Percentiles rank a stretch among this genome's conserved stretches.
phyloP scores from a whole-genome alignment of 2,329 filamentous ascomycete genomes.

The Monosporascus sp. region DNA sequence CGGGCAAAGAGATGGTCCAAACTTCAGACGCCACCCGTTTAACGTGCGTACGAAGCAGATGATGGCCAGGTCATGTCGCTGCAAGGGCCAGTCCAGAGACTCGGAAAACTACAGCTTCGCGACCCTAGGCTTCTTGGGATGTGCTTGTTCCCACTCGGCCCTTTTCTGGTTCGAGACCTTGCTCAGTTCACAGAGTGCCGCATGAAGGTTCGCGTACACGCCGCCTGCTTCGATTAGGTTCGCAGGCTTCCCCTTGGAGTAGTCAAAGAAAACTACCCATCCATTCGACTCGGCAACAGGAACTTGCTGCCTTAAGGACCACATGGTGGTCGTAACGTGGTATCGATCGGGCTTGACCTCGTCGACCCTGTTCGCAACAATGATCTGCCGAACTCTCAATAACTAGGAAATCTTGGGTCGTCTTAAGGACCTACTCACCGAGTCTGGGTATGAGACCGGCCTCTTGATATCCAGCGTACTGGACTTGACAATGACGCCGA shows the following conservation, averaged over 20 bases:
- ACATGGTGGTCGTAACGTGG: conserved; percentile 9
- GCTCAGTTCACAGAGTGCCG: conserved; percentile 1
- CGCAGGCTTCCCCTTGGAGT: conserved; percentile 7
- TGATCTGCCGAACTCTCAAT: conserved; percentile 6
- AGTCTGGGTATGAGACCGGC: conserved; percentile 9
- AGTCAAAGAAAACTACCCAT: conserved; percentile 12
- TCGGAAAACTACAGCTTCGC: conserved; percentile 1
- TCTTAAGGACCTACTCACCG: conserved; percentile 1
- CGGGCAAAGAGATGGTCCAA: too few relatives aligned
- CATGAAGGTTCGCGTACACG: conserved; percentile 8
- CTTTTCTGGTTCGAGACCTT: conserved; percentile 3
- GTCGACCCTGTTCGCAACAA: conserved; percentile 8
- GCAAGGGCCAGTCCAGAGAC: too few relatives aligned
- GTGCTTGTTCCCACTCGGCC: conserved; percentile 2
- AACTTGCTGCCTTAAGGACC: conserved; percentile 8
- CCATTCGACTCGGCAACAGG: conserved; percentile 7
- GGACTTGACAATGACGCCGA: conserved; percentile 8
- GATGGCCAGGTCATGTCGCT: too few relatives aligned
- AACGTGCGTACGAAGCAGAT: too few relatives aligned
- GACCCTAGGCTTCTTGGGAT: conserved; percentile 3
- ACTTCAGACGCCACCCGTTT: too few relatives aligned
- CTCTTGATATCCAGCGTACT: conserved; percentile 7
- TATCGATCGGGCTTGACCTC: conserved; percentile 10
- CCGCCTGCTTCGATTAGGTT: conserved; percentile 7
- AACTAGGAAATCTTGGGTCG: background rate